phyloP scores from a whole-genome alignment of 2,329 filamentous ascomycete genomes.

The Ploettnerulaceae sp. region DNA sequence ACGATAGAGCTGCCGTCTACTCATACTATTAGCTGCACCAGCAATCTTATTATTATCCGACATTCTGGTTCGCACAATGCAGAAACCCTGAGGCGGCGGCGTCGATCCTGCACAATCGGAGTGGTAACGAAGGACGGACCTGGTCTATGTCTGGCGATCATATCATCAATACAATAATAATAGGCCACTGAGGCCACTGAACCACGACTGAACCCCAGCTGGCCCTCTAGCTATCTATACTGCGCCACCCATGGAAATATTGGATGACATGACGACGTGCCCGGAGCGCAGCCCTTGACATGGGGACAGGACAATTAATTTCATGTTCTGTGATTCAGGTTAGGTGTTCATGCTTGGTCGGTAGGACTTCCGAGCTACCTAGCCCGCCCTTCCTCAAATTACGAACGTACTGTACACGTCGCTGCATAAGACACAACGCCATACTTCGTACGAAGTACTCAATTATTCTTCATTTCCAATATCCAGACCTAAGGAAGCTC shows the following conservation, averaged over 20 bases:
- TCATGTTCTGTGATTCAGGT: slow-evolving; percentile 15
- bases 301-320: slow-evolving; percentile 13
- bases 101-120: slow-evolving; percentile 17
- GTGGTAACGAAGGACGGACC: slow-evolving; percentile 20
- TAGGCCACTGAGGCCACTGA: slow-evolving; percentile 4
- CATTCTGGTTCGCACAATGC: slow-evolving; percentile 22
- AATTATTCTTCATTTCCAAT: slow-evolving; percentile 3
- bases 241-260: slow-evolving; percentile 15
- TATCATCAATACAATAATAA: too few relatives aligned
- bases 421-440: background rate
- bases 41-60: too few relatives aligned
- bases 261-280: slow-evolving; percentile 10
- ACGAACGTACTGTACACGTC: background rate
- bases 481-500: background rate
- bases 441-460: too few relatives aligned
- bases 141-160: slow-evolving; percentile 22
- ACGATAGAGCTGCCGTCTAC: too few relatives aligned
- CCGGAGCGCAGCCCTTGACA: slow-evolving; percentile 12
- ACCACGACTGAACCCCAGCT: too few relatives aligned
- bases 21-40: too few relatives aligned
- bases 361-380: background rate
- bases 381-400: too few relatives aligned
- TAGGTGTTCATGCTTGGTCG: slow-evolving; percentile 8
- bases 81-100: slow-evolving; percentile 16
- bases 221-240: too few relatives aligned